A percentile compares a stretch with the other conserved stretches of the same genome.
These are phyloP conservation scores for Vigna nakashimae DNA, from an alignment of 306 rosid species.

Conservation along the genomic window DNA sequence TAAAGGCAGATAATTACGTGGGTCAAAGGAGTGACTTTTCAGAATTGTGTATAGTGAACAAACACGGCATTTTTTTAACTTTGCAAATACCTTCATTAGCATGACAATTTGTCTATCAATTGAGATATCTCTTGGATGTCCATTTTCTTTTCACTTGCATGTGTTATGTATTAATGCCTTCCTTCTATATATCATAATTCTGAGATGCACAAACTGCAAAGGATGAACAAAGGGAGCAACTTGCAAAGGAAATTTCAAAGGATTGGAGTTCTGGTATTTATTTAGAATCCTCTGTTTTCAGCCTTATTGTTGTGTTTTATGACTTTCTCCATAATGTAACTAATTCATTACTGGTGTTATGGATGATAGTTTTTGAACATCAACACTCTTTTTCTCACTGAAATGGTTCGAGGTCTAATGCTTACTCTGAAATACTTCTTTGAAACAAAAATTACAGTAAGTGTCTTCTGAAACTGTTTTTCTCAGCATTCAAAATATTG, in stretches of 20 bases:
- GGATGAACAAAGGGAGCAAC: constrained; percentile 94
- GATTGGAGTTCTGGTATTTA: constrained; percentile 91
- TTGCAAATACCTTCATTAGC: not conserved
- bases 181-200: constrained; percentile 29
- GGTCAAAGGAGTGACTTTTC: not conserved
- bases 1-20: not conserved
- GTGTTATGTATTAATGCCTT: not conserved
- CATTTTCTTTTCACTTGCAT: constrained; percentile 10
- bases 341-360: constrained; percentile 40
- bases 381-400: constrained; percentile 95
- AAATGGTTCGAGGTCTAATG: constrained; percentile 96
- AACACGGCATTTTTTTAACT: not conserved
- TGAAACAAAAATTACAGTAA: constrained; percentile 88
- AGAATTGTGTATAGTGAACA: not conserved
- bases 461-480: constrained; percentile 49
- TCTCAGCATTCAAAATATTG: too few relatives aligned
- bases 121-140: constrained; percentile 27
- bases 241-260: constrained; percentile 88
- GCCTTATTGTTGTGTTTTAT: not conserved
- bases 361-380: constrained; percentile 85
- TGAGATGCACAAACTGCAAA: constrained; percentile 56
- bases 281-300: constrained; percentile 21
- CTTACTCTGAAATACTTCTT: constrained; percentile 94
- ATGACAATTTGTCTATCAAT: constrained; percentile 32
- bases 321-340: constrained; percentile 6